Evolutionary conservation across 2,329 filamentous ascomycete species (phyloP), one percentile per base, ranked within the genome.

Genomic region (Alternaria incomplexa): DNA sequence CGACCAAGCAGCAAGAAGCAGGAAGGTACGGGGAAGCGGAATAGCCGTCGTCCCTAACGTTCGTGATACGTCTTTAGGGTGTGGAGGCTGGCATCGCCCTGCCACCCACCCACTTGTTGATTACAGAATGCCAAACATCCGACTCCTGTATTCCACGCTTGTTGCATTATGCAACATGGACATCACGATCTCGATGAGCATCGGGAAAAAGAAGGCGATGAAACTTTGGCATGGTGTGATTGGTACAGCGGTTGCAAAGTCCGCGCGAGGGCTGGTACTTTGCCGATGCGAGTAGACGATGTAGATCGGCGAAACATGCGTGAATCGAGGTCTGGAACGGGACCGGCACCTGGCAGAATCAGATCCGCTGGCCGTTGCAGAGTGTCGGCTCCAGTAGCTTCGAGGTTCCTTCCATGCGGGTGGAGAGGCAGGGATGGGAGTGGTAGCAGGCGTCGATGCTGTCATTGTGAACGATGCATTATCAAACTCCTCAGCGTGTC

Each of bases 251-350:
- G 40, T 40, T 32, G 26, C 44, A 8, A 36, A n/a, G 48, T 20
- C 55, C 48, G 55, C 55, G 55, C 28, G 60, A 48, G 26, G 30
- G 22, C 50, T 47, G 55, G 47, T 53, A 50, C 59, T 51, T 62
- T 47, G 54, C 56, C 55, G 56, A 54, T 57, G 54, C 52, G 63
- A 50, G 60, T 46, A 57, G 43, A 46, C 50, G 36, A 32, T 45
- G 58, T 59, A 40, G 65, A 69, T 69, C 67, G 67, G 57, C 62
- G 30, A 58, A 61, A 59, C 56, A 55, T 50, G 47, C 23, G 58
- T 46, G 61, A 56, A 69, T 69, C 65, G 67, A 56, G 28, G 47
- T 51, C 52, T 60, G 59, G 59, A 44, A 46, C 60, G 62, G 64
- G 52, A 47, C 61, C 62, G 64, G 62, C 59, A 63, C 48, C 46